Percentiles rank a stretch among this genome's conserved stretches.
phyloP scores from a whole-genome alignment of 2,329 filamentous ascomycete genomes.

The Phialocephala sp. region DNA sequence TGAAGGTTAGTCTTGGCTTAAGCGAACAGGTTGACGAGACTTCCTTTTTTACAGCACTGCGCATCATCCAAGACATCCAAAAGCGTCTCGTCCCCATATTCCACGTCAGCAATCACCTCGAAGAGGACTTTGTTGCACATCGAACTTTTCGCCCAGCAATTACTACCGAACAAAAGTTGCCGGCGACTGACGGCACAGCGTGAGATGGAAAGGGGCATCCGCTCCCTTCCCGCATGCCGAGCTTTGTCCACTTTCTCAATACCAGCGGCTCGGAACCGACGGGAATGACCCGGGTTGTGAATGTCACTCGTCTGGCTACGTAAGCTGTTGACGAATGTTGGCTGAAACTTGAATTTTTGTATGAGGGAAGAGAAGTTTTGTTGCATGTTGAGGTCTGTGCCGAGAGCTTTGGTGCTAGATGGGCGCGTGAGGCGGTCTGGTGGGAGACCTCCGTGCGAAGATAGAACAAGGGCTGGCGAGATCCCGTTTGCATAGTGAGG shows the following conservation, averaged over 20 bases:
- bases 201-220: background rate
- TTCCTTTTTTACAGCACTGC: background rate
- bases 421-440: background rate
- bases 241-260: background rate
- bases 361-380: background rate
- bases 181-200: background rate
- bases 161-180: background rate
- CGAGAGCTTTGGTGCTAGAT: background rate
- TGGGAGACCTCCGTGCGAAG: background rate
- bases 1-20: constrained; percentile 1
- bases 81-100: background rate
- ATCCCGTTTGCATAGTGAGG: background rate
- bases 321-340: background rate
- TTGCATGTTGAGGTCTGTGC: constrained; percentile 3
- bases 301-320: constrained; percentile 2
- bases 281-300: background rate
- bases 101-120: background rate
- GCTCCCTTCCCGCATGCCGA: background rate
- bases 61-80: constrained; percentile 1
- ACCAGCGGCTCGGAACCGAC: constrained; percentile 6
- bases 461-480: background rate
- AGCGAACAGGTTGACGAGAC: constrained; percentile 2
- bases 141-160: constrained; percentile 11
- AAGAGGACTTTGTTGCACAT: constrained; percentile 5
- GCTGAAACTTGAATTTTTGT: background rate